Base-by-base conservation (phyloP, 106 monocot genomes). In the Chionographis japonica region DNA sequence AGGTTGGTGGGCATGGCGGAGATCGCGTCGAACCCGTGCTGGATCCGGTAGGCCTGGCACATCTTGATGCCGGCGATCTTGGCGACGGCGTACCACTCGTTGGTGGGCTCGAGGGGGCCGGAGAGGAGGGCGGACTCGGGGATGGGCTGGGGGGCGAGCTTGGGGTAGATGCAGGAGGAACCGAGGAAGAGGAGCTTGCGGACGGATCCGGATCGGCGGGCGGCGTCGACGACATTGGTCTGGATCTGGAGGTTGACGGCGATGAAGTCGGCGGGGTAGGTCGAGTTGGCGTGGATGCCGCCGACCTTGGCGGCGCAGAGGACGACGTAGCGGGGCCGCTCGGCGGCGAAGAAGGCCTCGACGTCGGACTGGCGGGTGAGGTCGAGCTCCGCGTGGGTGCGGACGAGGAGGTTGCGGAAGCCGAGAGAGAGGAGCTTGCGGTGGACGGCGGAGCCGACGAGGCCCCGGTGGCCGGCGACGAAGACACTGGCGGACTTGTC, bases 91-190 rank as follows among this genome's bases (percentile, higher is more conserved):
- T 91, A 95, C 97, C 92, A 89, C 82, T 98, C 89, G 70, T 98
- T 98, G 63, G 97, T 98, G 40, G 97, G 97, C 72, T 98, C 97
- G 37, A 98, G 92, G 0, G 97, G 85, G 39, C 79, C 86, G 11
- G 89, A 69, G 54, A 98, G 85, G 36, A 92, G 87, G 2, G 92
- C 77, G 15, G 79, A 76, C 50, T 98, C 97, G 2, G 89, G 79
- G 68, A 98, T 98, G 19, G 97, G 97, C 77, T 98, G 97, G 0
- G 92, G 92, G 36, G 97, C 92, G 74, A 80, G 69, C 67, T 92
- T 92, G 12, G 97, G 97, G 80, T 98, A 98, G 70, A 98, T 98
- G 85, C 97, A 98, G 54, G 97, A 98, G 60, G 97, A 98, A 4
- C 97, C 97, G 37, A 92, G 79, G 77, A 98, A 98, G 61, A 98